Conservation (phyloP, 805 yeast species). For the Yarrowia bubula region DNA sequence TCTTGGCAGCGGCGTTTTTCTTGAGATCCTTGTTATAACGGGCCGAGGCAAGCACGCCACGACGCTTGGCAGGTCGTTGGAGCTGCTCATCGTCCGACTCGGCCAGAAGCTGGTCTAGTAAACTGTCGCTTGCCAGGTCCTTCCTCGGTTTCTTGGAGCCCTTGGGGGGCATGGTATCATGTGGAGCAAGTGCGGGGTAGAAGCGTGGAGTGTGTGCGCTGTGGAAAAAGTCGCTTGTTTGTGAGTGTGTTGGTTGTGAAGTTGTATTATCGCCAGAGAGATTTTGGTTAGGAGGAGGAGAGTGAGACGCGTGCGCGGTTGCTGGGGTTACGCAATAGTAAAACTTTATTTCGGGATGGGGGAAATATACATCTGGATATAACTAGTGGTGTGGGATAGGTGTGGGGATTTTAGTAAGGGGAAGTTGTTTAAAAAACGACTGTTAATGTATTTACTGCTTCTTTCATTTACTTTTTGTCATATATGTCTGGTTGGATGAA, state of each 20-base stretch:
- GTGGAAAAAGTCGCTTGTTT: not conserved
- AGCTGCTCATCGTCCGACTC: slow-evolving; percentile 10
- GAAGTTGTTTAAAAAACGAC: too few species aligned
- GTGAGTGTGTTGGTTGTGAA: not conserved
- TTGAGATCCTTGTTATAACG: not conserved
- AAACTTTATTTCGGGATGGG: not conserved
- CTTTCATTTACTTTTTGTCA: too few species aligned
- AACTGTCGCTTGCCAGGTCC: slow-evolving; percentile 16
- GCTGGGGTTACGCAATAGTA: not conserved
- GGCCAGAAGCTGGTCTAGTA: slow-evolving; percentile 19
- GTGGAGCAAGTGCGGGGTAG: not conserved
- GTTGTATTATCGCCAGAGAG: not conserved
- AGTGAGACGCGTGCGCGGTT: slow-evolving; percentile 25
- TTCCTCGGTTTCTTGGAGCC: slow-evolving; percentile 7
- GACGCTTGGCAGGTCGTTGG: not conserved
- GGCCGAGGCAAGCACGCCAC: slow-evolving; percentile 3
- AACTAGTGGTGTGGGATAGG: not conserved
- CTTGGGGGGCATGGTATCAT: slow-evolving; percentile 26
- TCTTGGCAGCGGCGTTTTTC: not conserved
- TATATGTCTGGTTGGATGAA: too few species aligned
- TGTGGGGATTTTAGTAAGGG: not conserved
- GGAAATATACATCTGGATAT: too few species aligned
- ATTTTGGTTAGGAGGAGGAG: not conserved
- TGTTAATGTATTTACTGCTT: too few species aligned
- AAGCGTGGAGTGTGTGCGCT: not conserved